Conservation (phyloP, 768 basidiomycete species). For the Neoboletus magnificus region DNA sequence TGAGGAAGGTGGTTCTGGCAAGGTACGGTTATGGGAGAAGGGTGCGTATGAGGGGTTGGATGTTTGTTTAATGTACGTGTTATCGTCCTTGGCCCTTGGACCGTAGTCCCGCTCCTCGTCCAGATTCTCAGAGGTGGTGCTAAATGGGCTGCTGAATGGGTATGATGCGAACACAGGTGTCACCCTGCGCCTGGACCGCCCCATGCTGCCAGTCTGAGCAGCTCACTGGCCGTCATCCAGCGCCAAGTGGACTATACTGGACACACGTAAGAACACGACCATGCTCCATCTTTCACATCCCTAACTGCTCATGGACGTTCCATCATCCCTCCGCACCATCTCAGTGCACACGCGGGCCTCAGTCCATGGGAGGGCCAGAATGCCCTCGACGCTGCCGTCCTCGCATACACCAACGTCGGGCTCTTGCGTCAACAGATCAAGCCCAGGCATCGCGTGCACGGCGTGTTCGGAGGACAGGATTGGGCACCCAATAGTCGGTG, state of each 20-base stretch:
- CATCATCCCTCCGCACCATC: background rate
- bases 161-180: constrained; percentile 48
- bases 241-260: constrained; percentile 64
- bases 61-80: constrained; percentile 64
- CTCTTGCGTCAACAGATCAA: constrained; percentile 78
- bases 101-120: too few species aligned
- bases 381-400: constrained; percentile 79
- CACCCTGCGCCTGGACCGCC: constrained; percentile 78
- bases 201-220: constrained; percentile 56
- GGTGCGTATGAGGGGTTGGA: constrained; percentile 77
- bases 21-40: constrained; percentile 59
- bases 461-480: constrained; percentile 71
- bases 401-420: constrained; percentile 77
- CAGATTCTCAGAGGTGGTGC: too few species aligned
- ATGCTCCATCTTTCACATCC: background rate
- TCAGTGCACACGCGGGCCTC: constrained; percentile 71
- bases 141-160: background rate
- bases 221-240: constrained; percentile 61
- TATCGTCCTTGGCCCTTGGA: background rate
- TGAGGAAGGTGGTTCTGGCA: constrained; percentile 68
- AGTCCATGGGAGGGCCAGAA: constrained; percentile 88
- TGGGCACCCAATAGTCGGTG: constrained; percentile 66
- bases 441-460: constrained; percentile 77
- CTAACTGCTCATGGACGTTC: background rate
- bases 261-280: constrained; percentile 50